These are phyloP conservation scores for Carpinus viminea DNA, from an alignment of 306 rosid species.

Conservation along the genomic window DNA sequence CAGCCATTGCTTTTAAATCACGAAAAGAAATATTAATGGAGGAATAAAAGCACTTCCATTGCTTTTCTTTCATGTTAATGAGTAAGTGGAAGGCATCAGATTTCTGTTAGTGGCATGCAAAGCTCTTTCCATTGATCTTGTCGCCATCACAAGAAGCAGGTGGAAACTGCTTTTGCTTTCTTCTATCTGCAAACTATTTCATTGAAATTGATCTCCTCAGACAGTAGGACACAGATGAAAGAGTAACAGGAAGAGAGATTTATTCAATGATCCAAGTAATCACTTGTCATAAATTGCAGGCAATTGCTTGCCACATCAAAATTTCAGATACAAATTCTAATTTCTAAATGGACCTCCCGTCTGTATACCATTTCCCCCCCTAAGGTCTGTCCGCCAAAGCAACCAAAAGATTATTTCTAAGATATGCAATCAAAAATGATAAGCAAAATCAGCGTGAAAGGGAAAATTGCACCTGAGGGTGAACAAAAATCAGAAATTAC, in stretches of 20 bases:
- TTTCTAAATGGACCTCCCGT: constrained; percentile 33
- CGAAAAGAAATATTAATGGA: too few relatives aligned
- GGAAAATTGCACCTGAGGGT: constrained; percentile 27
- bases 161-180: too few relatives aligned
- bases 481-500: constrained; percentile 27
- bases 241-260: not conserved
- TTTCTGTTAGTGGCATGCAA: too few relatives aligned
- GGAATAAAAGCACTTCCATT: too few relatives aligned
- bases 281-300: constrained; percentile 29
- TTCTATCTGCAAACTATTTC: too few relatives aligned
- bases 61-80: too few relatives aligned
- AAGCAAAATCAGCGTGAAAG: constrained; percentile 24
- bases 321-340: constrained; percentile 35
- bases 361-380: constrained; percentile 29
- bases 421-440: constrained; percentile 35
- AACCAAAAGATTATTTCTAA: constrained; percentile 46
- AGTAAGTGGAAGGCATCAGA: too few relatives aligned
- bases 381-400: constrained; percentile 39
- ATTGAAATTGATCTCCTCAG: too few relatives aligned
- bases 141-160: too few relatives aligned
- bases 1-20: too few relatives aligned
- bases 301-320: constrained; percentile 37
- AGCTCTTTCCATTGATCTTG: too few relatives aligned
- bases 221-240: not conserved
- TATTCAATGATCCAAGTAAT: constrained; percentile 26